Conservation (phyloP, 1,284 basidiomycete species). For the Inonotus hispidus region DNA sequence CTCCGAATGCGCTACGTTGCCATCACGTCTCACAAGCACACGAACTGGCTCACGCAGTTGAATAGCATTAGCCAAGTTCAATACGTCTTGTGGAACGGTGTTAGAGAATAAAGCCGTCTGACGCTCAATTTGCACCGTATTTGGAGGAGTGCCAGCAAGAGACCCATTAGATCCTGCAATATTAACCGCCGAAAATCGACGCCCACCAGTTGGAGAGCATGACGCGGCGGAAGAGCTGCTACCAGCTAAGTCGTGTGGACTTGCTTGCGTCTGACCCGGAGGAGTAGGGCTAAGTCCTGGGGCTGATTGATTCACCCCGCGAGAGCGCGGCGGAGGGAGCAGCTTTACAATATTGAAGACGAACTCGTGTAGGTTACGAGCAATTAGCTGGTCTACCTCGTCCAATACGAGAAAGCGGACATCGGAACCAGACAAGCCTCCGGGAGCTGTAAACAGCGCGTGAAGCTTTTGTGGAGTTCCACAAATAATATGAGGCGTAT, state of each 20-base stretch:
- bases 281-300: conserved; percentile 33
- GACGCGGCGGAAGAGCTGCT: conserved; percentile 34
- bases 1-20: conserved; percentile 73
- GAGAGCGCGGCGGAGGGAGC: conserved; percentile 79
- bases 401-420: conserved; percentile 92
- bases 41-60: conserved; percentile 93
- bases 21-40: conserved; percentile 94
- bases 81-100: conserved; percentile 89
- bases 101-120: conserved; percentile 97
- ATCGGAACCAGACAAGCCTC: conserved; percentile 72
- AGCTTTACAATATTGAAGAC: conserved; percentile 90
- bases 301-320: conserved; percentile 40
- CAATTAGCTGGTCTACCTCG: conserved; percentile 97
- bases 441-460: conserved; percentile 82
- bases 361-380: conserved; percentile 92
- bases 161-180: conserved; percentile 34
- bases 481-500: conserved; percentile 90
- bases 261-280: conserved; percentile 32
- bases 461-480: conserved; percentile 96
- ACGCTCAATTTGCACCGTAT: conserved; percentile 56
- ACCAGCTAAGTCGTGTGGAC: conserved; percentile 47
- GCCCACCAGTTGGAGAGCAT: conserved; percentile 43
- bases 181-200: conserved; percentile 53
- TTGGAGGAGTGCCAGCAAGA: conserved; percentile 22
- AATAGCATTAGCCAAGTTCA: conserved; percentile 83